These are phyloP conservation scores for Orbilia oligospora DNA, from an alignment of 2,329 filamentous ascomycete species.

Conservation along the genomic window DNA sequence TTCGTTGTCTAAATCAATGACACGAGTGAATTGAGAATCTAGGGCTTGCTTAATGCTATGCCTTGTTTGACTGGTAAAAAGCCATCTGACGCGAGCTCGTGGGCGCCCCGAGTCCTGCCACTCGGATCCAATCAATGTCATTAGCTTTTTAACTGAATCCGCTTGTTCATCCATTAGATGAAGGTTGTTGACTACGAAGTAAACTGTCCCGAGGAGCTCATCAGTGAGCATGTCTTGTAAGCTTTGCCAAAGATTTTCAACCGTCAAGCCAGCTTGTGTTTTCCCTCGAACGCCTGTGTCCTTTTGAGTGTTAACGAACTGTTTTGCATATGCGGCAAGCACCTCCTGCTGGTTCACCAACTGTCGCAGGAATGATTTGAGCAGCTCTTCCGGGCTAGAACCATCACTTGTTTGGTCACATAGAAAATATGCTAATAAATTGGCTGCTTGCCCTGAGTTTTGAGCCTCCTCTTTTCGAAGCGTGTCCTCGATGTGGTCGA, in stretches of 20 bases:
- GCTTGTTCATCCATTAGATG: slow-evolving; percentile 67
- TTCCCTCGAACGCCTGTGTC: slow-evolving; percentile 64
- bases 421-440: slow-evolving; percentile 68
- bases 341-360: slow-evolving; percentile 65
- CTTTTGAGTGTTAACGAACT: slow-evolving; percentile 65
- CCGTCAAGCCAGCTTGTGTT: slow-evolving; percentile 65
- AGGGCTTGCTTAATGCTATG: slow-evolving; percentile 66
- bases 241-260: slow-evolving; percentile 68
- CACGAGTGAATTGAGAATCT: slow-evolving; percentile 64
- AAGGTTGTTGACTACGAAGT: slow-evolving; percentile 68
- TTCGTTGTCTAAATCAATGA: slow-evolving; percentile 67
- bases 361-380: slow-evolving; percentile 68
- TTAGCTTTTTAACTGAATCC: slow-evolving; percentile 66
- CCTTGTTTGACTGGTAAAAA: slow-evolving; percentile 67
- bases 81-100: slow-evolving; percentile 66
- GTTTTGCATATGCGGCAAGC: slow-evolving; percentile 67
- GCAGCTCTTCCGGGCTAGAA: slow-evolving; percentile 67
- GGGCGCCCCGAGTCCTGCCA: slow-evolving; percentile 63
- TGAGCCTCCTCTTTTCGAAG: slow-evolving; percentile 61
- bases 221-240: slow-evolving; percentile 69
- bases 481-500: slow-evolving; percentile 66
- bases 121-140: slow-evolving; percentile 66
- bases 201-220: slow-evolving; percentile 66
- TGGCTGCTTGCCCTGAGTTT: slow-evolving; percentile 63
- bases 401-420: slow-evolving; percentile 67